A percentile compares a stretch with the other conserved stretches of the same genome.
Conservation (phyloP, 495 filamentous ascomycete genomes). For the Copromyces sp. region DNA sequence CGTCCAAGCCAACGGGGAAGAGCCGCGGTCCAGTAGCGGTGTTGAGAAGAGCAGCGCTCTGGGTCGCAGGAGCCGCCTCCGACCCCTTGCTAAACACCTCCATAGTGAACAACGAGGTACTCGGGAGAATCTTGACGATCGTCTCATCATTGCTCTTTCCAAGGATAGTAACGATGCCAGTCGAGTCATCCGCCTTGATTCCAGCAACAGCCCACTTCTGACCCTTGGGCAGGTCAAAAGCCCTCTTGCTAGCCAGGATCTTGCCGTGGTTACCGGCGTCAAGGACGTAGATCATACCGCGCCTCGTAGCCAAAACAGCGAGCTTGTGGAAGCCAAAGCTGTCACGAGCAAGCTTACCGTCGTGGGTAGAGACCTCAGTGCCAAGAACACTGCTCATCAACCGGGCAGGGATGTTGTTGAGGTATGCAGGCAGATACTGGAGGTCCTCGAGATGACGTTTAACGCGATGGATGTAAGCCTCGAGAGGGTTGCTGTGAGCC, state of each 20-base stretch:
- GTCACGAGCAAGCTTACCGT: slow-evolving; percentile 53
- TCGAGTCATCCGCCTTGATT: slow-evolving; percentile 45
- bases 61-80: slow-evolving; percentile 21
- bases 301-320: slow-evolving; percentile 67
- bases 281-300: slow-evolving; percentile 68
- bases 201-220: slow-evolving; percentile 57
- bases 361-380: slow-evolving; percentile 32
- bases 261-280: slow-evolving; percentile 65
- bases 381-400: slow-evolving; percentile 60
- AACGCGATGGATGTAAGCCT: slow-evolving; percentile 80
- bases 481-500: slow-evolving; percentile 64
- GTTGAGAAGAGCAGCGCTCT: slow-evolving; percentile 41
- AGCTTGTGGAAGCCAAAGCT: slow-evolving; percentile 83
- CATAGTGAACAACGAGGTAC: not conserved
- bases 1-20: slow-evolving; percentile 36
- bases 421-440: slow-evolving; percentile 63
- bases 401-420: slow-evolving; percentile 53
- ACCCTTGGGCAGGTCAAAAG: slow-evolving; percentile 41
- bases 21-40: slow-evolving; percentile 39
- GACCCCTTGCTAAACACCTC: slow-evolving; percentile 29
- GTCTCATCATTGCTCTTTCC: slow-evolving; percentile 46
- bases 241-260: slow-evolving; percentile 63
- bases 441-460: slow-evolving; percentile 75
- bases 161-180: slow-evolving; percentile 49
- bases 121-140: slow-evolving; percentile 9